phyloP scores from a whole-genome alignment of 176 grass and related monocot species.

The Chrysopogon serrulatus region DNA sequence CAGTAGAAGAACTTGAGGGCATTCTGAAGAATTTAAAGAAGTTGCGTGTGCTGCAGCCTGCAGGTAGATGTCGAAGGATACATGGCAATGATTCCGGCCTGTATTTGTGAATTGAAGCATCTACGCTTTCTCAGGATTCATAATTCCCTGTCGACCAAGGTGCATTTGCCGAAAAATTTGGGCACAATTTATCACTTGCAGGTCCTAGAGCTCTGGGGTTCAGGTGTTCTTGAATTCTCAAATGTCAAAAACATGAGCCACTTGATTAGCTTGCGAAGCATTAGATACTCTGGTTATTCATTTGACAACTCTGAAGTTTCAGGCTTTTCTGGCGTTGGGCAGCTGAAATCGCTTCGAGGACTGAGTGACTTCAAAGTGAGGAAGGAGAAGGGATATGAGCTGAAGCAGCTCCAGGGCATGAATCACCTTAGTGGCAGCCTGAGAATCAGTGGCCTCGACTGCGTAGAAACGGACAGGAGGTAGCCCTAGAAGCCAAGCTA shows the following conservation, averaged over 20 bases:
- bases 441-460: background rate
- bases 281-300: background rate
- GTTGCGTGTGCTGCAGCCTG: background rate
- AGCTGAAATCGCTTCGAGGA: background rate
- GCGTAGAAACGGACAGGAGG: background rate
- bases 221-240: background rate
- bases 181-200: background rate
- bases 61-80: background rate
- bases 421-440: background rate
- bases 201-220: background rate
- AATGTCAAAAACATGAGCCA: background rate
- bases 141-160: background rate
- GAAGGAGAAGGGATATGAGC: background rate
- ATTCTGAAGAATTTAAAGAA: slow-evolving; percentile 3
- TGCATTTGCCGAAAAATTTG: background rate
- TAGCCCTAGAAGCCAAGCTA: background rate
- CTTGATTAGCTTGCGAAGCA: background rate
- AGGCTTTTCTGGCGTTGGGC: background rate
- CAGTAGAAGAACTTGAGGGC: background rate
- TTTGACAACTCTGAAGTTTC: background rate
- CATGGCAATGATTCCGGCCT: background rate
- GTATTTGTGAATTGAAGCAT: background rate
- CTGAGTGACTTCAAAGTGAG: background rate
- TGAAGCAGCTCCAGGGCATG: slow-evolving; percentile 2
- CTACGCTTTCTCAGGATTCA: slow-evolving; percentile 3